Conservation (phyloP, 306 rosid genomes). For the Hippophae gyantsensis region DNA sequence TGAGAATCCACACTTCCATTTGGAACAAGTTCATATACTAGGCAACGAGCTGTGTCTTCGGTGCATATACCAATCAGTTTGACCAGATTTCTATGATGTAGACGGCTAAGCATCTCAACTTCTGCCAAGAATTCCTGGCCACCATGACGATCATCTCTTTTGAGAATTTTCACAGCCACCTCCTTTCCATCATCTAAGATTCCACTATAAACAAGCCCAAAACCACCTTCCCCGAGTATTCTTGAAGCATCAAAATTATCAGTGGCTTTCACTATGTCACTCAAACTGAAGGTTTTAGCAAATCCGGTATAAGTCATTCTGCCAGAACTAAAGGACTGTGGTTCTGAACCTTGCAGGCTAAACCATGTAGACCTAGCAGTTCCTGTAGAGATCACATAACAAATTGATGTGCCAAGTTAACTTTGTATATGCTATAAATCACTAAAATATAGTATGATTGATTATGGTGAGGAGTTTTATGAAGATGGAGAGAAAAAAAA, state of each 20-base stretch:
- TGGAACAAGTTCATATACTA: slow-evolving; percentile 87
- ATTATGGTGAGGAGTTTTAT: too few species aligned
- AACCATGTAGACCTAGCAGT: slow-evolving; percentile 19
- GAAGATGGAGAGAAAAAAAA: too few species aligned
- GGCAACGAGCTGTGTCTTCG: slow-evolving; percentile 74
- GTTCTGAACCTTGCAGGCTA: slow-evolving; percentile 41
- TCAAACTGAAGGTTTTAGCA: slow-evolving; percentile 61
- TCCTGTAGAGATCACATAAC: slow-evolving; percentile 25
- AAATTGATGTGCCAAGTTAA: too few species aligned
- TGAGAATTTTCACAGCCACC: slow-evolving; percentile 89
- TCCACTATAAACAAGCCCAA: slow-evolving; percentile 82
- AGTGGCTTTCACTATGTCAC: slow-evolving; percentile 72
- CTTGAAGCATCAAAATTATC: slow-evolving; percentile 65
- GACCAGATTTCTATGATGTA: slow-evolving; percentile 91
- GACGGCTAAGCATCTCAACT: slow-evolving; percentile 94
- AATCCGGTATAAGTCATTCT: slow-evolving; percentile 57
- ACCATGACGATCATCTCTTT: slow-evolving; percentile 77
- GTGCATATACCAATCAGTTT: slow-evolving; percentile 78
- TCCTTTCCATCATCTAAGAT: slow-evolving; percentile 69
- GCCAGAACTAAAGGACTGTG: slow-evolving; percentile 41
- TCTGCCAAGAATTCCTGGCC: slow-evolving; percentile 93
- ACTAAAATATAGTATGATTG: background rate
- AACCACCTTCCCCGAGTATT: slow-evolving; percentile 98
- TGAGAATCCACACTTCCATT: slow-evolving; percentile 96
- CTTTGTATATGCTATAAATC: background rate